phyloP scores from a whole-genome alignment of 441 rosid genomes.

The Gossypium trilobum region DNA sequence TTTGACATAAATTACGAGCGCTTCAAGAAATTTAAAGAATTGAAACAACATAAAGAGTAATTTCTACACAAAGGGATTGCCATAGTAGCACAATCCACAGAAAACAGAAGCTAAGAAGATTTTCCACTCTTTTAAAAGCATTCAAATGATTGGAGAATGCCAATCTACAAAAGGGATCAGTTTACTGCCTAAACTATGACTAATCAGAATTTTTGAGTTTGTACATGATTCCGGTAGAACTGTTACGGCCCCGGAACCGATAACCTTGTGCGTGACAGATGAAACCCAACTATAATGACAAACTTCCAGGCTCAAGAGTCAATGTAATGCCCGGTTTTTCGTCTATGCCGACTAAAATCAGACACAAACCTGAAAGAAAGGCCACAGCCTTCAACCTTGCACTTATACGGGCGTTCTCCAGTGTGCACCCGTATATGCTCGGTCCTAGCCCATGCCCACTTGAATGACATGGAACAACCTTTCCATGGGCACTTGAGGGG shows the following conservation, averaged over 20 bases:
- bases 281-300: constrained; percentile 1
- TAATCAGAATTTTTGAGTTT: constrained; percentile 20
- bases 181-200: constrained; percentile 23
- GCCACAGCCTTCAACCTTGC: constrained; percentile 73
- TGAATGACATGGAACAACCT: constrained; percentile 78
- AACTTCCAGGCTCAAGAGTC: constrained; percentile 25
- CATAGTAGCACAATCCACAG: background rate
- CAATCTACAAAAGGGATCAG: constrained; percentile 32
- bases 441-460: constrained; percentile 99
- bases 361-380: constrained; percentile 89
- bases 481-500: constrained; percentile 86
- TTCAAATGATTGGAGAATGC: constrained; percentile 28
- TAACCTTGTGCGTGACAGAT: background rate
- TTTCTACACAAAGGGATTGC: background rate
- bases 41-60: background rate
- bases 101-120: background rate
- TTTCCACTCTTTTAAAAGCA: constrained; percentile 24
- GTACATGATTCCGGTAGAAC: constrained; percentile 26
- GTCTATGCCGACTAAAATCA: constrained; percentile 84
- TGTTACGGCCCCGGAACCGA: constrained; percentile 17
- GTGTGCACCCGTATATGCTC: constrained; percentile 95
- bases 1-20: too few relatives aligned
- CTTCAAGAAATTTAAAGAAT: too few relatives aligned
- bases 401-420: constrained; percentile 78
- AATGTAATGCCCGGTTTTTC: constrained; percentile 74